Percentiles rank a stretch among this genome's conserved stretches.
Conservation (phyloP, 2,329 filamentous ascomycete species). For the Colletotrichum destructivum region DNA sequence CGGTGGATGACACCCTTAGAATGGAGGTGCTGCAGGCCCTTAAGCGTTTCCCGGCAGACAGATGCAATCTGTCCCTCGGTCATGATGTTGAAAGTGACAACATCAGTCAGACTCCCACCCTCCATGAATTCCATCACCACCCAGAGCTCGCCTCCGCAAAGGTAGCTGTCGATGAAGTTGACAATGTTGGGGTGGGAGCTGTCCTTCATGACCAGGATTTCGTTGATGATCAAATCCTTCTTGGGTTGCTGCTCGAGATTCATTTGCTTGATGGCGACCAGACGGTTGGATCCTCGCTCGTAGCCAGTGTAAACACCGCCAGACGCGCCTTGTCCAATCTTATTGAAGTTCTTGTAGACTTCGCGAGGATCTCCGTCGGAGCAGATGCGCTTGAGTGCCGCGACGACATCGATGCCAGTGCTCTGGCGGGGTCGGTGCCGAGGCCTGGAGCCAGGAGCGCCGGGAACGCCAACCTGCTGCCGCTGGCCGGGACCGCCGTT, state of each 20-base stretch:
- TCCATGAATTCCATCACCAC: conserved; percentile 99
- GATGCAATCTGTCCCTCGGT: conserved; percentile 97
- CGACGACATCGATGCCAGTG: conserved; percentile 85
- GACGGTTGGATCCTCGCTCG: conserved; percentile 84
- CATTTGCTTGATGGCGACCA: conserved; percentile 99
- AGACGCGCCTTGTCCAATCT: conserved; percentile 97
- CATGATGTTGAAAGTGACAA: conserved; percentile 99
- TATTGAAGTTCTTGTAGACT: conserved; percentile 88
- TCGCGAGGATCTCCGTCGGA: conserved; percentile 90
- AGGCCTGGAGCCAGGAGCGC: conserved; percentile 68
- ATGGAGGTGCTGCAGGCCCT: conserved; percentile 93
- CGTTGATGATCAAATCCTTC: conserved; percentile 99
- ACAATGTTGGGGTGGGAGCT: conserved; percentile 99
- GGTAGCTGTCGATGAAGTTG: conserved; percentile 98
- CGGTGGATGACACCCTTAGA: conserved; percentile 98
- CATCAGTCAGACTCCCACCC: conserved; percentile 95
- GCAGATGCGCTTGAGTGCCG: conserved; percentile 89
- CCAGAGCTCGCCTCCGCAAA: conserved; percentile 93
- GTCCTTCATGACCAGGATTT: conserved; percentile 99
- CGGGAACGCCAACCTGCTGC: conserved; percentile 54
- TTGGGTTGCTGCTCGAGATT: conserved; percentile 98
- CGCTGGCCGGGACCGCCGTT: conserved; percentile 55
- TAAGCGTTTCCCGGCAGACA: conserved; percentile 93
- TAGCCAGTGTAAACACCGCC: conserved; percentile 96
- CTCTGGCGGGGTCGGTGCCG: conserved; percentile 86